Evolutionary conservation across 768 basidiomycete genomes (phyloP).

Genomic region (Boletus eberwhitei): DNA sequence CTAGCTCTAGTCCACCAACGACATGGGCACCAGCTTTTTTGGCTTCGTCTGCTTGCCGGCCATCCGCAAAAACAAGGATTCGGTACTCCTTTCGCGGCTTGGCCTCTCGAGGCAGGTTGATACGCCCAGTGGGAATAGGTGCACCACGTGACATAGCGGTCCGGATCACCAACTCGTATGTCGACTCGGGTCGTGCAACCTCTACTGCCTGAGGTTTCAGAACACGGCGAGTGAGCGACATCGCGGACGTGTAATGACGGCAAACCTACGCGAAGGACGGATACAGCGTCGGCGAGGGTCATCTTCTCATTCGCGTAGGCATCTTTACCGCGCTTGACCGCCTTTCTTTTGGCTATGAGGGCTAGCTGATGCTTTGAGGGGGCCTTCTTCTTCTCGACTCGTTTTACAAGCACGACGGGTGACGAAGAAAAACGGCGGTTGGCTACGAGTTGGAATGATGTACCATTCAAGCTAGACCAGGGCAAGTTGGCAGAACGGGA

Average conservation of each 20-base stretch:
- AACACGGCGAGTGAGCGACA: conserved; percentile 2
- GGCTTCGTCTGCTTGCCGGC: conserved; percentile 77
- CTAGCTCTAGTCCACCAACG: conserved; percentile 87
- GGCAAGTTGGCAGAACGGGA: conserved; percentile 18
- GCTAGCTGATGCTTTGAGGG: conserved; percentile 71
- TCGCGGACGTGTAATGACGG: neutral
- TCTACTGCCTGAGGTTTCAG: conserved; percentile 65
- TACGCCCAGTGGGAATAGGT: conserved; percentile 85
- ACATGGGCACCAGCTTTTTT: conserved; percentile 83
- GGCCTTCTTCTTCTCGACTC: conserved; percentile 53
- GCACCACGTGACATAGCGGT: conserved; percentile 76
- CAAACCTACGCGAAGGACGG: conserved; percentile 62
- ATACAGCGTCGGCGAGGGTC: conserved; percentile 60
- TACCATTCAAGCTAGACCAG: neutral
- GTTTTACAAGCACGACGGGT: conserved; percentile 40
- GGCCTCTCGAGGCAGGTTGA: conserved; percentile 78
- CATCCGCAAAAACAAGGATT: conserved; percentile 93
- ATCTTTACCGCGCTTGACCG: conserved; percentile 48
- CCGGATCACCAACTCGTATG: conserved; percentile 78
- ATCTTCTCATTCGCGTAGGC: conserved; percentile 66
- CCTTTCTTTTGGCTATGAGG: conserved; percentile 59
- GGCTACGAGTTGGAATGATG: neutral
- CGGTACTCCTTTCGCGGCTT: conserved; percentile 67
- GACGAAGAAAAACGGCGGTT: conserved; percentile 50
- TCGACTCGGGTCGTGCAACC: conserved; percentile 69